These are phyloP conservation scores for Lithocarpus polystachyus DNA, from an alignment of 306 rosid species.

Conservation along the genomic window DNA sequence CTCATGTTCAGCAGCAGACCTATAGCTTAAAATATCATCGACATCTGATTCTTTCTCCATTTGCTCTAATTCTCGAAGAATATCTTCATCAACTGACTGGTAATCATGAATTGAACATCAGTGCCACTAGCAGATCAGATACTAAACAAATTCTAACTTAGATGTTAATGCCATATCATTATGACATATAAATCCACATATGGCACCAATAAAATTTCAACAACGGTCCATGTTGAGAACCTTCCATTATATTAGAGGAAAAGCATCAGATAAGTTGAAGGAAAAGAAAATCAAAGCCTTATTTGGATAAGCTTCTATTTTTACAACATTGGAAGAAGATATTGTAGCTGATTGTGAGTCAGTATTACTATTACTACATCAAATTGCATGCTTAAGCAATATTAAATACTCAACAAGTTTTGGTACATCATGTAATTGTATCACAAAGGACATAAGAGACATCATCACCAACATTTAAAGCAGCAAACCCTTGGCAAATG, in stretches of 20 bases:
- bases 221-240: background rate
- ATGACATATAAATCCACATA: background rate
- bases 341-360: background rate
- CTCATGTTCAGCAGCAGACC: conserved; percentile 78
- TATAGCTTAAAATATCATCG: conserved; percentile 78
- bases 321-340: background rate
- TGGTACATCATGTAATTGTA: background rate
- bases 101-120: conserved; percentile 22
- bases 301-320: background rate
- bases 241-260: background rate
- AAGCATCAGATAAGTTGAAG: background rate
- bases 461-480: background rate
- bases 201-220: background rate
- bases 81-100: conserved; percentile 69
- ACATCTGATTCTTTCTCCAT: conserved; percentile 89
- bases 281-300: background rate
- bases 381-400: background rate
- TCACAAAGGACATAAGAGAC: background rate
- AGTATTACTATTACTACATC: background rate
- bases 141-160: background rate
- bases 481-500: background rate
- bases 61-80: conserved; percentile 67
- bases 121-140: background rate
- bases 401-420: background rate
- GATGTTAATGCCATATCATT: background rate